Conservation (phyloP, 306 rosid species). For the Corylus americana region DNA sequence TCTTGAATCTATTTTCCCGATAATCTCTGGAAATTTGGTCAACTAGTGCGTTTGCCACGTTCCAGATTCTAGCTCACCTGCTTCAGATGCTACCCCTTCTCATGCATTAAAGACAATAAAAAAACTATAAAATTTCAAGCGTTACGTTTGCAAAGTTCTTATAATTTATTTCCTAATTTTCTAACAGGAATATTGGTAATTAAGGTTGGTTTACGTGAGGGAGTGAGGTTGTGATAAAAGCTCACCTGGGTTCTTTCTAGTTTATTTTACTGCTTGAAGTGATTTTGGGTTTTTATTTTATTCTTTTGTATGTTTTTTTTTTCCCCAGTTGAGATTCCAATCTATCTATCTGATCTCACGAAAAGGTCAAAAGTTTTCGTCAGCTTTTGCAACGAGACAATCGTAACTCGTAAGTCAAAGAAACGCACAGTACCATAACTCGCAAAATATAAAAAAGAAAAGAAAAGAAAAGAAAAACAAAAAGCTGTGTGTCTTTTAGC, state of each 20-base stretch:
- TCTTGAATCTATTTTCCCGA: neutral
- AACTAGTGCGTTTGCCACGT: neutral
- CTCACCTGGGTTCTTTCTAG: neutral
- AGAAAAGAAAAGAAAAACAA: neutral
- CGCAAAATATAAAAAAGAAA: neutral
- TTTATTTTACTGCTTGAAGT: too few relatives aligned
- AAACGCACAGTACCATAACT: slow-evolving; percentile 1
- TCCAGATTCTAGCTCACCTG: neutral
- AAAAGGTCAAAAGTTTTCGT: neutral
- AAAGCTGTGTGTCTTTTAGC: neutral
- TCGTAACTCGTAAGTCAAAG: neutral
- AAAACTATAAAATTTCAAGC: neutral
- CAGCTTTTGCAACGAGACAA: slow-evolving; percentile 10
- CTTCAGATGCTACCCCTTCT: neutral
- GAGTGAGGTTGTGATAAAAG: neutral
- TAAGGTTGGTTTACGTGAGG: neutral
- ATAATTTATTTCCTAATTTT: neutral
- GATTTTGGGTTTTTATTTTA: neutral
- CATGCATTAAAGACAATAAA: neutral
- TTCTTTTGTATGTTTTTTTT: neutral
- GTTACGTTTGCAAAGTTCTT: neutral
- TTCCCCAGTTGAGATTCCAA: neutral
- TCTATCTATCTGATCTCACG: neutral
- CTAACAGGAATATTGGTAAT: neutral
- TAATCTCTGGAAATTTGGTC: neutral